Percentiles rank a stretch among this genome's conserved stretches.
phyloP scores from a whole-genome alignment of 192 early-diverging fungal genomes.

The Pilaira anomala region DNA sequence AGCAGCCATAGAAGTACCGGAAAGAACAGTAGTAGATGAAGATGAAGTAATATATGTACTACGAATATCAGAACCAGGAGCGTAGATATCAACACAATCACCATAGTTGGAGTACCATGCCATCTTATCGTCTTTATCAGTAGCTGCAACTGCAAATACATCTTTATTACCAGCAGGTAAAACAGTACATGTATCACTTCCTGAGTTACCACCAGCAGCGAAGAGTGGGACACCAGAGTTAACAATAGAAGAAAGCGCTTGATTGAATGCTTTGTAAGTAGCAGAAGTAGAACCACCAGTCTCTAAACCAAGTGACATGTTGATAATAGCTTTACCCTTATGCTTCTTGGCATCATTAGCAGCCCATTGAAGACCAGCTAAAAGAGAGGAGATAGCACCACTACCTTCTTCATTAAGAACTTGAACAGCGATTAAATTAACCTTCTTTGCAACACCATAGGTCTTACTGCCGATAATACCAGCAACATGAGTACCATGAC shows the following conservation, averaged over 20 bases:
- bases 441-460: conserved; percentile 76
- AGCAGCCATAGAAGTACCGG: conserved; percentile 93
- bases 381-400: conserved; percentile 47
- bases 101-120: conserved; percentile 84
- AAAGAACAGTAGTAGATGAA: conserved; percentile 79
- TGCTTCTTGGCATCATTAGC: conserved; percentile 28
- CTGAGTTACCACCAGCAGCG: conserved; percentile 75
- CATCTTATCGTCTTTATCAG: conserved; percentile 70
- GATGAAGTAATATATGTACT: conserved; percentile 77
- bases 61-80: conserved; percentile 77
- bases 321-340: conserved; percentile 50
- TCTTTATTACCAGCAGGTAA: conserved; percentile 57
- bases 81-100: conserved; percentile 91
- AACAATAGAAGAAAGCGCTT: conserved; percentile 54
- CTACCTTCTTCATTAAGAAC: conserved; percentile 56
- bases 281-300: conserved; percentile 40
- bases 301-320: conserved; percentile 71
- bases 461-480: conserved; percentile 60
- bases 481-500: conserved; percentile 64
- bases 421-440: conserved; percentile 64
- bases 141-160: conserved; percentile 87
- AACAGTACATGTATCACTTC: conserved; percentile 57
- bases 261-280: conserved; percentile 55
- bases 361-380: conserved; percentile 46
- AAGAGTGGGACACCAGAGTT: conserved; percentile 64